These are phyloP conservation scores for Chaetomium tenue DNA, from an alignment of 495 filamentous ascomycete genomes.

Conservation along the genomic window DNA sequence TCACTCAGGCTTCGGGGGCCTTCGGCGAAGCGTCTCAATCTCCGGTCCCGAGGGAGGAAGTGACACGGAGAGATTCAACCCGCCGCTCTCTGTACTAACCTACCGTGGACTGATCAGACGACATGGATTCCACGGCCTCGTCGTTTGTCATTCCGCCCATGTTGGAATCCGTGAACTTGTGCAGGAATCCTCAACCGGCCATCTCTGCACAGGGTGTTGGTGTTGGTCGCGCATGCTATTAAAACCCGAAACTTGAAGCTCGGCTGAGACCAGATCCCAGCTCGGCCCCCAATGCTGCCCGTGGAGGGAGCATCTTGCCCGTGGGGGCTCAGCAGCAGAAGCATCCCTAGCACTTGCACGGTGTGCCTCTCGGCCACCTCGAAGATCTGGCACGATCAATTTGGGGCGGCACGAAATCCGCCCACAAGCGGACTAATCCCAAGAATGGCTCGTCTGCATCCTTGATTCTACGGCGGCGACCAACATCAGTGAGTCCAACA, in stretches of 20 bases:
- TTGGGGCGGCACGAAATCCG: neutral
- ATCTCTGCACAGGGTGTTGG: neutral
- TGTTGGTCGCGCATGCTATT: constrained; percentile 8
- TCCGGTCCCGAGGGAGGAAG: neutral
- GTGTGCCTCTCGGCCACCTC: too few species aligned
- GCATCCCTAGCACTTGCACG: too few species aligned
- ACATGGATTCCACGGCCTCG: neutral
- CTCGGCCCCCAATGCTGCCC: neutral
- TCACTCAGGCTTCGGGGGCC: neutral
- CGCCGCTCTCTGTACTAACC: neutral
- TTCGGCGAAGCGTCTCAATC: neutral
- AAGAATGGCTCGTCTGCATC: neutral
- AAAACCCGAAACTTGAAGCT: constrained; percentile 5
- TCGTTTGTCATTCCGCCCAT: neutral
- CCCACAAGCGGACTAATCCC: neutral
- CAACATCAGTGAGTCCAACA: constrained; percentile 2
- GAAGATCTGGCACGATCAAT: neutral
- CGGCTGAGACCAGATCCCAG: neutral
- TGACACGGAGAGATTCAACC: neutral
- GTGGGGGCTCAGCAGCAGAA: too few species aligned
- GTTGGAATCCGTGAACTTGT: too few species aligned
- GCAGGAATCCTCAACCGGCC: neutral
- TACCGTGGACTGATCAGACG: neutral
- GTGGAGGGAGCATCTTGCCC: neutral
- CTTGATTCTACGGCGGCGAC: neutral